Percentiles rank a stretch among this genome's conserved stretches.
Conservation (phyloP, 2,329 filamentous ascomycete genomes). For the Madurella fahalii region DNA sequence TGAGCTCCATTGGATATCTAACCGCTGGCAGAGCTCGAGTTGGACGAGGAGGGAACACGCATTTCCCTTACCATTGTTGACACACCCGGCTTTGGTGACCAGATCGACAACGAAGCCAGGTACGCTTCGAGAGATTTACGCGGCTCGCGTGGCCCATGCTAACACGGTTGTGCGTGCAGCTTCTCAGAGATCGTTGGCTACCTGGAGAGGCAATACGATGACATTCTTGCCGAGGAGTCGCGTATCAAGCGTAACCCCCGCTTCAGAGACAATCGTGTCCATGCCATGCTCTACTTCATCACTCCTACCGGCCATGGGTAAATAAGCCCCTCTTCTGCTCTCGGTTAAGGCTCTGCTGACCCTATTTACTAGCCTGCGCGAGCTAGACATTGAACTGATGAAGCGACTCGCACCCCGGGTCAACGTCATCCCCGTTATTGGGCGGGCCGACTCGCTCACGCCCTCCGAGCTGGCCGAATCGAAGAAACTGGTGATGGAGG, state of each 20-base stretch:
- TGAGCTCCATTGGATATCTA: conserved; percentile 1
- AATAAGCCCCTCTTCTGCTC: conserved; percentile 34
- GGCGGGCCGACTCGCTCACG: conserved; percentile 95
- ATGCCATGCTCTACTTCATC: conserved; percentile 98
- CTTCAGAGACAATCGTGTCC: conserved; percentile 98
- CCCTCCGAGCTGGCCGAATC: conserved; percentile 95
- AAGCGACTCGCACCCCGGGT: conserved; percentile 96
- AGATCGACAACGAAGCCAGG: conserved; percentile 99
- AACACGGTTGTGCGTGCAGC: conserved; percentile 42
- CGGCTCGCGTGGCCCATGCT: conserved; percentile 11
- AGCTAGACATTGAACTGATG: conserved; percentile 99
- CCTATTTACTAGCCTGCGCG: conserved; percentile 66
- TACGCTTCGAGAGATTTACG: conserved; percentile 38
- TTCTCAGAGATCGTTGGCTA: conserved; percentile 98
- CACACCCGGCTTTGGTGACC: conserved; percentile 96
- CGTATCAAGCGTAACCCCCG: conserved; percentile 99
- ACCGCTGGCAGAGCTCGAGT: conserved; percentile 67
- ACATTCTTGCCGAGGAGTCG: conserved; percentile 98
- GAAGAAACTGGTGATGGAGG: conserved; percentile 99
- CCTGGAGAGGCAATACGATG: conserved; percentile 98
- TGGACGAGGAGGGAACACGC: conserved; percentile 97
- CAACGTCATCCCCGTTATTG: conserved; percentile 98
- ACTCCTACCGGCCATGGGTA: conserved; percentile 94
- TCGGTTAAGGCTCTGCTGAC: conserved; percentile 22
- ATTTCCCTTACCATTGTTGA: conserved; percentile 98